A percentile compares a stretch with the other conserved stretches of the same genome.
Conservation (phyloP, 306 rosid species). For the Vigna unguiculata region DNA sequence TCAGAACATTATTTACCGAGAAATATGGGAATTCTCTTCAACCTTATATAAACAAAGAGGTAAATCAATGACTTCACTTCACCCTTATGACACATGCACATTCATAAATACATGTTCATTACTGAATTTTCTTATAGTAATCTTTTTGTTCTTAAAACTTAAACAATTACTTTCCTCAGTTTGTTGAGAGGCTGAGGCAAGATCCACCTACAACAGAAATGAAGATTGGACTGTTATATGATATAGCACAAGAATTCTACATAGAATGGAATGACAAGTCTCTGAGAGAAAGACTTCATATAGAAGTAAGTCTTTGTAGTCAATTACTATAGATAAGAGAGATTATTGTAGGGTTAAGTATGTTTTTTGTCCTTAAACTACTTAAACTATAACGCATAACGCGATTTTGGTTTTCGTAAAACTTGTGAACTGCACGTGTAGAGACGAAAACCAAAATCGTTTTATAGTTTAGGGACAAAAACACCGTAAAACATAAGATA, state of each 20-base stretch:
- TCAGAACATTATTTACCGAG: conserved; percentile 61
- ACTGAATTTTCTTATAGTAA: neutral
- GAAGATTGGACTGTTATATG: conserved; percentile 69
- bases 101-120: neutral
- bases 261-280: conserved; percentile 73
- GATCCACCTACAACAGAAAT: conserved; percentile 58
- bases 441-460: too few relatives aligned
- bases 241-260: conserved; percentile 70
- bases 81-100: neutral
- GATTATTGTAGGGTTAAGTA: neutral
- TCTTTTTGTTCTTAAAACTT: conserved; percentile 19
- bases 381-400: too few relatives aligned
- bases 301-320: conserved; percentile 53
- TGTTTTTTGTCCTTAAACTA: too few relatives aligned
- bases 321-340: neutral
- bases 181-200: conserved; percentile 61
- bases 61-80: conserved; percentile 31
- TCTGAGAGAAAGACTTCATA: conserved; percentile 57
- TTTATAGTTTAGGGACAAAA: too few relatives aligned
- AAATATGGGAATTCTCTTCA: conserved; percentile 69
- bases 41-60: conserved; percentile 66
- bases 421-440: too few relatives aligned
- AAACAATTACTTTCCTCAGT: conserved; percentile 49
- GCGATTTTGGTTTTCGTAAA: too few relatives aligned
- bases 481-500: neutral